These are phyloP conservation scores for Lactarius psammicola DNA, from an alignment of 768 basidiomycete species.

Conservation along the genomic window DNA sequence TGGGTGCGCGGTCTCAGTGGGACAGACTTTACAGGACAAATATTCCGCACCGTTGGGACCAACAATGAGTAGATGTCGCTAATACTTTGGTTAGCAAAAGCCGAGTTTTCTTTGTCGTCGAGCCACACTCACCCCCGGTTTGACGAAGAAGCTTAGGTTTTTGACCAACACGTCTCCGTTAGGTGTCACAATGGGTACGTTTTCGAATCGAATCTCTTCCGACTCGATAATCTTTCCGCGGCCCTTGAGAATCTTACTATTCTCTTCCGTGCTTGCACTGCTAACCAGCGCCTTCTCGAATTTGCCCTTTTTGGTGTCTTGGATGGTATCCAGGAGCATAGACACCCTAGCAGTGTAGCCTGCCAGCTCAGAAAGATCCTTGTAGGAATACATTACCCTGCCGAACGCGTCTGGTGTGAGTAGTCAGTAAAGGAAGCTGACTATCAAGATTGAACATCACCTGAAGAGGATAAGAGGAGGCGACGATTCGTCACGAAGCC, in stretches of 20 bases:
- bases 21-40: background rate
- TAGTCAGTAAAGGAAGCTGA: constrained; percentile 6
- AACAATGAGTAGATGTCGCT: constrained; percentile 91
- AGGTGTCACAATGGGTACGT: constrained; percentile 93
- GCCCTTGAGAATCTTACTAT: constrained; percentile 69
- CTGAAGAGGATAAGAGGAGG: constrained; percentile 82
- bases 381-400: constrained; percentile 96
- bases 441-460: constrained; percentile 37
- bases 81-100: background rate
- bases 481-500: constrained; percentile 97
- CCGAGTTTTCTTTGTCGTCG: background rate
- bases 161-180: constrained; percentile 91
- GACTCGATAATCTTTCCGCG: constrained; percentile 79
- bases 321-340: constrained; percentile 85
- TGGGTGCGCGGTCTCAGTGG: constrained; percentile 31
- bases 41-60: constrained; percentile 77
- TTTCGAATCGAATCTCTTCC: constrained; percentile 88
- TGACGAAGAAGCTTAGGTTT: constrained; percentile 83
- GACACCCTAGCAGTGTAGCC: constrained; percentile 94
- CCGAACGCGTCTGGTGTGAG: constrained; percentile 79
- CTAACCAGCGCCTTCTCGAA: constrained; percentile 88
- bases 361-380: constrained; percentile 92
- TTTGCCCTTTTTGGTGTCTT: constrained; percentile 76
- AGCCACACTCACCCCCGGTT: constrained; percentile 63
- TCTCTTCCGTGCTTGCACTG: constrained; percentile 68